Evolutionary conservation across 345 rosid species (phyloP), one percentile per base, ranked within the genome.

Genomic region (Xanthoceras sorbifolium): DNA sequence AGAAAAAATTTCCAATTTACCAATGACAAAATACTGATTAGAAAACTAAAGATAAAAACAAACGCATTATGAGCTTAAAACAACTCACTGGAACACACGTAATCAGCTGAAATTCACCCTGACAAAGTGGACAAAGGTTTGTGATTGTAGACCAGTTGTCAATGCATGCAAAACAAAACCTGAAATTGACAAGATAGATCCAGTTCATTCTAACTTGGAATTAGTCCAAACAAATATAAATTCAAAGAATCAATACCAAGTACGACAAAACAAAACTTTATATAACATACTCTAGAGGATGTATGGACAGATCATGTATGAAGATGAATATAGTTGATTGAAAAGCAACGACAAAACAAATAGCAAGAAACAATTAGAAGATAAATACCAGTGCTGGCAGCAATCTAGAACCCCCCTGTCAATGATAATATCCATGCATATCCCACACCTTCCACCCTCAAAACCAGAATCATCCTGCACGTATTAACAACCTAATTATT

Each of bases 121-220:
- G 99, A 86, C 99, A 96, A 25, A 96, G 97, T 22, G 99, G 98
- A 83, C 99, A 96, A 0, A 96, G 94, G 85, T 91, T 96, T 80
- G 97, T 93, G 84, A 96, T 96, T 42, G 98, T 87, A 77, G 98
- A 85, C 99, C 99, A 96, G 79, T 93, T 92, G 84, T 96, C 99
- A 85, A 96, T 93, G 76, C 99, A 96, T n/a, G 82, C 95, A 86
- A 96, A 93, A 84, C 98, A 96, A 79, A 96, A 96, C 98, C 99
- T 96, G 90, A 80, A 84, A 82, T 50, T 72, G 32, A 52, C 67
- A 71, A 54, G 28, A 69, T 69, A 34, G 46, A 80, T 44, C 72
- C 80, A 83, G 14, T 36, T 50, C 78, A 82, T 44, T 75, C 50
- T 55, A n/a, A 48, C 57, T 66, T 38, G 61, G 65, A 52, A 76